A percentile compares a stretch with the other conserved stretches of the same genome.
Evolutionary conservation across 345 rosid genomes (phyloP).

Genomic region (Mangifera indica): DNA sequence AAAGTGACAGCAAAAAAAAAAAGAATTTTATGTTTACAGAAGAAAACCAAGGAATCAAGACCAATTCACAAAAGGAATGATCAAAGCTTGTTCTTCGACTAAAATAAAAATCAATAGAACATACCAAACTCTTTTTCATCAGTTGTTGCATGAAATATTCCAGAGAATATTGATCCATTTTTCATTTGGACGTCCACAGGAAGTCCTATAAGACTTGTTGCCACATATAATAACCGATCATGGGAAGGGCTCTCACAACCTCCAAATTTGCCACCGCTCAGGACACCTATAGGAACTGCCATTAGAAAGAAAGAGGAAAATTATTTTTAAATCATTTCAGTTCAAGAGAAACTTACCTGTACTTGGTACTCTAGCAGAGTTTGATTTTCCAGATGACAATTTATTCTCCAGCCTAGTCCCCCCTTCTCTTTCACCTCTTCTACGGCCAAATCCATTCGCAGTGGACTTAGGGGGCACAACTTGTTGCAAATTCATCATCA

Average conservation of each 20-base stretch:
- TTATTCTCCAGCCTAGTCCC: slow-evolving; percentile 51
- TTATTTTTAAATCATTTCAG: slow-evolving; percentile 6
- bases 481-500: slow-evolving; percentile 56
- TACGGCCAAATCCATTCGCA: slow-evolving; percentile 64
- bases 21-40: neutral
- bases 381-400: slow-evolving; percentile 54
- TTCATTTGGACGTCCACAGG: slow-evolving; percentile 85
- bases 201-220: slow-evolving; percentile 76
- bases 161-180: slow-evolving; percentile 80
- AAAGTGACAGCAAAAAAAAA: slow-evolving; percentile 15
- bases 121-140: slow-evolving; percentile 79
- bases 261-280: slow-evolving; percentile 44
- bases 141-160: slow-evolving; percentile 77
- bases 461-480: slow-evolving; percentile 43
- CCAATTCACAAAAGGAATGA: slow-evolving; percentile 13
- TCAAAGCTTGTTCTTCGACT: neutral
- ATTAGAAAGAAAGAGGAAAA: slow-evolving; percentile 20
- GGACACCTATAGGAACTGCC: slow-evolving; percentile 36
- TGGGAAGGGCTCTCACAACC: slow-evolving; percentile 48
- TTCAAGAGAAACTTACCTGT: slow-evolving; percentile 39
- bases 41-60: neutral
- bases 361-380: slow-evolving; percentile 38
- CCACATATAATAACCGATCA: slow-evolving; percentile 67
- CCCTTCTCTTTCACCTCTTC: slow-evolving; percentile 60
- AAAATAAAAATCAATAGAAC: slow-evolving; percentile 28